Base-by-base conservation (phyloP, 139 green algal species). In the Edaphochlamys debaryana region DNA sequence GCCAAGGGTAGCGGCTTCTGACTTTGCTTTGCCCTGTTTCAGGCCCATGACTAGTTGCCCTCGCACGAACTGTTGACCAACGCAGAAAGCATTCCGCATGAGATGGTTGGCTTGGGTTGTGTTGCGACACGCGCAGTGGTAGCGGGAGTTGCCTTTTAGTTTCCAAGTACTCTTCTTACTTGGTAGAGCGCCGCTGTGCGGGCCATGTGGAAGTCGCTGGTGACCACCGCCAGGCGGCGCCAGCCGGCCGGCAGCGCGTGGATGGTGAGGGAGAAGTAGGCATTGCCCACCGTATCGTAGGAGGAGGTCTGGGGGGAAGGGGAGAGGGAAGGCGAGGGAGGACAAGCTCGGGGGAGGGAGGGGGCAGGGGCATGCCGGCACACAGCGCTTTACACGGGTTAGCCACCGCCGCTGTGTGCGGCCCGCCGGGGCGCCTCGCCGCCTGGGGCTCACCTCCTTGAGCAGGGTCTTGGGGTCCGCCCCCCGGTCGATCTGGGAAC, bases 141-240 rank as follows among this genome's bases (percentile, higher is more conserved):
- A n/a, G n/a, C n/a, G n/a, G n/a, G n/a, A n/a, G n/a, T n/a, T n/a
- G n/a, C n/a, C n/a, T n/a, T n/a, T n/a, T n/a, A n/a, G n/a, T n/a
- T n/a, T n/a, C n/a, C n/a, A n/a, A n/a, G n/a, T n/a, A n/a, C n/a
- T n/a, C n/a, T n/a, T n/a, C n/a, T n/a, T n/a, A n/a, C n/a, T n/a
- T n/a, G n/a, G 84, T 96, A 97, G 15, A 95, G 92, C n/a, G 87
- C 87, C 7, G 64, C 77, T 29, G 85, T 91, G 34, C 95, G 87
- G 0, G 92, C 90, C 94, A 98, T 97, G 87, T 98, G 95, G 85
- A 97, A 98, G 69, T 90, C 86, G 73, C 83, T 92, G 4, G 95
- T 93, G 50, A 41, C 64, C 73, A 72, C 58, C 60, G 66, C 69
- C 68, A 76, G 25, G 40, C 70, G 67, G 34, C 85, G 75, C 95